These are phyloP conservation scores for Crithidia fasciculata DNA, from an alignment of 208 protist species.

Conservation along the genomic window DNA sequence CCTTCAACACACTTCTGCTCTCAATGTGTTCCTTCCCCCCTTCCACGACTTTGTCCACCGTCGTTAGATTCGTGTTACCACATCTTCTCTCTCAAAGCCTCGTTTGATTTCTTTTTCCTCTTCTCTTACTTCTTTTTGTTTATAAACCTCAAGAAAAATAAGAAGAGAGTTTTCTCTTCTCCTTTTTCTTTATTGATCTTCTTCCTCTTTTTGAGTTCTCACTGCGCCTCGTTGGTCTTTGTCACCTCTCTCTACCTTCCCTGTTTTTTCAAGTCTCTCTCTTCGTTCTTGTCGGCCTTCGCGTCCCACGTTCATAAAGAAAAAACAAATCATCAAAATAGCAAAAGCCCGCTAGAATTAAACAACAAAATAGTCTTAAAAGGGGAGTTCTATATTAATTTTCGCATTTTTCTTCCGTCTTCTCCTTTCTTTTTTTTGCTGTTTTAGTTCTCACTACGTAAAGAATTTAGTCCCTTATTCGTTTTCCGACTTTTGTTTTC, in stretches of 20 bases:
- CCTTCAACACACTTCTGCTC: too few relatives aligned
- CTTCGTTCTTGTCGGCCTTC: neutral
- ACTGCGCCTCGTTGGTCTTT: neutral
- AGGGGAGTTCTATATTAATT: too few relatives aligned
- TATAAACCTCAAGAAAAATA: conserved; percentile 11
- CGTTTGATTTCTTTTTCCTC: conserved; percentile 15
- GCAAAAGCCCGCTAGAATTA: too few relatives aligned
- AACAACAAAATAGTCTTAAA: too few relatives aligned
- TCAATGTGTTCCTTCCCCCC: too few relatives aligned
- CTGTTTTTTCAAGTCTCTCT: neutral
- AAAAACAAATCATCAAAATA: neutral
- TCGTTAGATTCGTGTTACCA: conserved; percentile 25
- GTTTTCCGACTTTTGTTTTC: neutral
- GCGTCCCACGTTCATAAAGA: neutral
- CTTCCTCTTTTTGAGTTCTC: conserved; percentile 7
- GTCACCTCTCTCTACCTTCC: neutral
- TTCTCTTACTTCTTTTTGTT: neutral
- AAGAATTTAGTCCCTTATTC: neutral
- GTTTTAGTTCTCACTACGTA: neutral
- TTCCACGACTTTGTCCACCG: neutral
- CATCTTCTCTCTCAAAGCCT: conserved; percentile 27
- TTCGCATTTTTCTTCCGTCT: too few relatives aligned
- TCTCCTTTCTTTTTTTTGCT: conserved; percentile 1
- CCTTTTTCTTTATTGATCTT: neutral
- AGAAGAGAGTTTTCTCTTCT: neutral